These are phyloP conservation scores for Botrytis squamosa DNA, from an alignment of 2,329 filamentous ascomycete species.

Conservation along the genomic window DNA sequence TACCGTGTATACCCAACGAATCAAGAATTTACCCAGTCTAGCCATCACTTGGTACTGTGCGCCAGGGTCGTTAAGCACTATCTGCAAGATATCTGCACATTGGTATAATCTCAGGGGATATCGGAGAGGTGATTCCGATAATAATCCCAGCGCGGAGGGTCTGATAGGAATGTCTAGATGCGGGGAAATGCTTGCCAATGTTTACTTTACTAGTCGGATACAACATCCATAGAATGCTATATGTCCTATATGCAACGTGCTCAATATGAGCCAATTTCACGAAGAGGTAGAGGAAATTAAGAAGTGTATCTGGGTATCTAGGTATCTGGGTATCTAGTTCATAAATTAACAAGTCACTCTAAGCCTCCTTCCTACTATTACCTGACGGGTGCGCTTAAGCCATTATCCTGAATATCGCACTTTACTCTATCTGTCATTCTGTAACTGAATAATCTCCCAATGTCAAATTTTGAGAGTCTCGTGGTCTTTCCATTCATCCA, in stretches of 20 bases:
- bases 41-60: neutral
- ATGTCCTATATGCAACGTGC: neutral
- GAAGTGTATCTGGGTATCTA: neutral
- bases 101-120: constrained; percentile 4
- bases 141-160: neutral
- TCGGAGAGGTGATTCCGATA: constrained; percentile 9
- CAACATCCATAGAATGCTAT: neutral
- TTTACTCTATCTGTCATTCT: constrained; percentile 7
- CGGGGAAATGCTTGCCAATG: constrained; percentile 16
- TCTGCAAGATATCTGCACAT: constrained; percentile 12
- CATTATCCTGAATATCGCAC: neutral
- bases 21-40: constrained; percentile 17
- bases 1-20: constrained; percentile 21
- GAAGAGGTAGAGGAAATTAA: neutral
- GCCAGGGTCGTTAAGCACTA: neutral
- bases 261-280: neutral
- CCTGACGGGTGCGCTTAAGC: neutral
- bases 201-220: neutral
- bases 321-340: neutral
- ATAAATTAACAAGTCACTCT: neutral
- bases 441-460: neutral
- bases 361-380: neutral
- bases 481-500: neutral
- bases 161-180: constrained; percentile 5
- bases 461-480: constrained; percentile 2